These are phyloP conservation scores for Ogataea ganodermae DNA, from an alignment of 805 yeast species.

Conservation along the genomic window DNA sequence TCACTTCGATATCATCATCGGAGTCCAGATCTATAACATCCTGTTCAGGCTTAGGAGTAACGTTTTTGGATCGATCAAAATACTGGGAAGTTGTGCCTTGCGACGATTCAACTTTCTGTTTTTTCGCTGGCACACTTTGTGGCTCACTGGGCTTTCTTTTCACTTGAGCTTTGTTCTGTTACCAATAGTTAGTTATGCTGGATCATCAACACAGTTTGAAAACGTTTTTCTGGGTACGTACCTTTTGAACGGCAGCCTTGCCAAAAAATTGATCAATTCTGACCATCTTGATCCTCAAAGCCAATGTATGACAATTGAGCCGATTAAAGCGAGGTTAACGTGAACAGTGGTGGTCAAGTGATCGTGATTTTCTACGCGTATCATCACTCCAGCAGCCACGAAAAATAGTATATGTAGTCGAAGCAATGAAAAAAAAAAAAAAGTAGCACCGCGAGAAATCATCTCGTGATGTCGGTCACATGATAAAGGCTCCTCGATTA, in stretches of 20 bases:
- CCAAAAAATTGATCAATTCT: conserved; percentile 35
- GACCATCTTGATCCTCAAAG: conserved; percentile 22
- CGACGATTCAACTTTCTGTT: conserved; percentile 5
- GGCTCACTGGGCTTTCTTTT: conserved; percentile 7
- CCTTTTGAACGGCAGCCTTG: conserved; percentile 29
- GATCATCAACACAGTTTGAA: not conserved
- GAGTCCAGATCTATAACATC: conserved; percentile 15
- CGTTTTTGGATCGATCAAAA: not conserved
- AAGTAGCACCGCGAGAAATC: not conserved
- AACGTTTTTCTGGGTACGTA: conserved; percentile 9
- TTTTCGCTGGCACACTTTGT: conserved; percentile 2
- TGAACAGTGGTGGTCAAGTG: not conserved
- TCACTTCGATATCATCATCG: conserved; percentile 11
- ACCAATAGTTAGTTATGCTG: not conserved
- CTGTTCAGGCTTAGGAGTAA: not conserved
- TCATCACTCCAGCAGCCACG: conserved; percentile 1
- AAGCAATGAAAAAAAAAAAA: conserved; percentile 3
- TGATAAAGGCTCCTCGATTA: no score
- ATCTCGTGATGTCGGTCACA: not conserved
- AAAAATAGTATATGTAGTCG: not conserved
- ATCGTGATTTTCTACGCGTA: conserved; percentile 1
- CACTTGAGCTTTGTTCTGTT: conserved; percentile 8
- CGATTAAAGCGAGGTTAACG: not conserved
- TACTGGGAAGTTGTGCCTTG: not conserved
- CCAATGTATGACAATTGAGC: not conserved